Evolutionary conservation across 768 basidiomycete species (phyloP).

Genomic region (Leccinum ochraceum): DNA sequence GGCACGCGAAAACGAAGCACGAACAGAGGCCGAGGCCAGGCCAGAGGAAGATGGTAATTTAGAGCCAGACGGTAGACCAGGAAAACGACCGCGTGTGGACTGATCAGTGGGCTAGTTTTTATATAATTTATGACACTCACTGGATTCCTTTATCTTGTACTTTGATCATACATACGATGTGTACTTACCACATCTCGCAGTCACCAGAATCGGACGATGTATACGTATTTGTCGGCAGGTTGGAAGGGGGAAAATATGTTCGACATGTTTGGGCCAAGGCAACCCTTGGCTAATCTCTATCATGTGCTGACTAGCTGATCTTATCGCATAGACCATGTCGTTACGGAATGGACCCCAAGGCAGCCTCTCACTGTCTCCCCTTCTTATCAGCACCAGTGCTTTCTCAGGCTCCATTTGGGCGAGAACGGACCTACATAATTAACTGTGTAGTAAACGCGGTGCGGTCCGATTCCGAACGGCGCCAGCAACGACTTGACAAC

Average conservation of each 20-base stretch:
- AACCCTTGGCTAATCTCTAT: neutral
- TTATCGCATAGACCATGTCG: no score
- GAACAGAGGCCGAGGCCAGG: conserved; percentile 24
- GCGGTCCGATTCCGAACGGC: neutral
- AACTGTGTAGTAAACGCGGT: neutral
- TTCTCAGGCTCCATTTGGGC: neutral
- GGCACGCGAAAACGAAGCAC: conserved; percentile 19
- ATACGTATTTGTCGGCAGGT: no score
- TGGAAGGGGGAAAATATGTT: no score
- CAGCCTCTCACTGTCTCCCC: no score
- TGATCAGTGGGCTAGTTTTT: conserved; percentile 16
- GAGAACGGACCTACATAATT: neutral
- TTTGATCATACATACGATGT: conserved; percentile 5
- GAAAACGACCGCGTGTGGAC: conserved; percentile 35
- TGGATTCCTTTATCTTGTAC: conserved; percentile 17
- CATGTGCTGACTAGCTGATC: no score
- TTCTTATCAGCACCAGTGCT: no score
- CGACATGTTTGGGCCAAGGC: no score
- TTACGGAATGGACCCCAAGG: no score
- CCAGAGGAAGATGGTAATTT: conserved; percentile 17
- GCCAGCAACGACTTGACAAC: neutral
- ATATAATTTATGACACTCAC: conserved; percentile 23
- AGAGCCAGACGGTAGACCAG: conserved; percentile 28
- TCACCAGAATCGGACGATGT: neutral
- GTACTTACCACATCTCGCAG: conserved; percentile 9